A percentile compares a stretch with the other conserved stretches of the same genome.
Evolutionary conservation across 768 basidiomycete genomes (phyloP).

Genomic region (Lactarius hengduanensis): DNA sequence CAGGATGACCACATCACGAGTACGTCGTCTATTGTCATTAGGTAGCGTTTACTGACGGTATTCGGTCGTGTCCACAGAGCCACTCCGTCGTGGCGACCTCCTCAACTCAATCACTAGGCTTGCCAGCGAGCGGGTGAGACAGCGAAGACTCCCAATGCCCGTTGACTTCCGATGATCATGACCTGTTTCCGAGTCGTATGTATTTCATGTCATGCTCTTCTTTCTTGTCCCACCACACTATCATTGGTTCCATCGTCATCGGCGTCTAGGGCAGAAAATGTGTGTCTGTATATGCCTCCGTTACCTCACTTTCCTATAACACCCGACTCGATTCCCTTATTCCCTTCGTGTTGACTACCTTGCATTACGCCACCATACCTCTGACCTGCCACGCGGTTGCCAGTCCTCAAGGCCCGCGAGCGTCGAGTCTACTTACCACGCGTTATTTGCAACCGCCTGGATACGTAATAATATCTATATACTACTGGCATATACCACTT

Average conservation of each 20-base stretch:
- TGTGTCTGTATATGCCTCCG: neutral
- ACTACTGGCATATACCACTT: slow-evolving; percentile 2
- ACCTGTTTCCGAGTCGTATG: neutral
- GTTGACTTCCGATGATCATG: slow-evolving; percentile 18
- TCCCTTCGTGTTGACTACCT: neutral
- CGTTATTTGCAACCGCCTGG: neutral
- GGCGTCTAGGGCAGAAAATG: neutral
- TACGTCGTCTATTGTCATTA: slow-evolving; percentile 38
- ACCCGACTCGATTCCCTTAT: neutral
- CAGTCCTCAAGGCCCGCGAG: neutral
- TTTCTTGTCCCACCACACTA: neutral
- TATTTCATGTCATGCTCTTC: neutral
- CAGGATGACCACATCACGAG: slow-evolving; percentile 79
- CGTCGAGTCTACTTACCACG: neutral
- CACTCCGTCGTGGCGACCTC: slow-evolving; percentile 73
- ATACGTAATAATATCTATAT: slow-evolving; percentile 1
- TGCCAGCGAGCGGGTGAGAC: slow-evolving; percentile 54
- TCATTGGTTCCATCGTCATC: neutral
- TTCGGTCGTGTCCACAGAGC: slow-evolving; percentile 47
- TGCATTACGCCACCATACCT: slow-evolving; percentile 1
- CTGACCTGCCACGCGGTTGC: neutral
- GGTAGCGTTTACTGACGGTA: slow-evolving; percentile 2
- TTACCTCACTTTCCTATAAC: neutral
- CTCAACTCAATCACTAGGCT: slow-evolving; percentile 81
- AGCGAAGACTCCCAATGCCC: slow-evolving; percentile 18